Evolutionary conservation across 768 basidiomycete species (phyloP), one percentile per base, ranked within the genome.

Genomic region (Hypsizygus marmoreus): DNA sequence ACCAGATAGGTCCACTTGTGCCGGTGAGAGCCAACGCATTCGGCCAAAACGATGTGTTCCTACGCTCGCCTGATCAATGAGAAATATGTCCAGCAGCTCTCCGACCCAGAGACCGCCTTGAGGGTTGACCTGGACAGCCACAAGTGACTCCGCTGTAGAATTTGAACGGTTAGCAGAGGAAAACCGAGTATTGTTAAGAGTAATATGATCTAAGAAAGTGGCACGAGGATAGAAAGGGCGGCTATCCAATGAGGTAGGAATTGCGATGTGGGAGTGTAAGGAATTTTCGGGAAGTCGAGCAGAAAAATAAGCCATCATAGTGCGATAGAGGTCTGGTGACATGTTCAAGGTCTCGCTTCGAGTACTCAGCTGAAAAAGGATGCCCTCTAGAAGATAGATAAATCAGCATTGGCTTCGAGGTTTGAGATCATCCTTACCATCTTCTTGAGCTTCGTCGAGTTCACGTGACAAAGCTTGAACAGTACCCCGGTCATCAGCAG

Each of bases 401-500:
- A 9, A 8, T 13, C 10, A 7, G 29, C 19, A 22, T 38, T 6
- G n/a, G 36, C 4, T 40, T 24, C n/a, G 11, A 4, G 24, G n/a
- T n/a, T n/a, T n/a, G n/a, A n/a, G n/a, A n/a, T n/a, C n/a, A 40
- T 9, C 25, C 38, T 6, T 50, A 58, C 62, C 56, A 34, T 63
- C 57, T 34, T 34, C 34, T 1, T 47, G 41, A 5, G 40, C 54
- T 2, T 54, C 20, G 26, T 64, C 59, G 5, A 66, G 51, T 2
- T 64, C 57, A 4, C 54, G 22, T 16, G 40, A 29, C 6, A 41
- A 29, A 4, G 40, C 40, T 14, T 41, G 40, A 10, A 41, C 26
- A 10, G 61, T 66, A 4, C 64, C 55, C 1, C 51, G 49, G 25
- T 63, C 54, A 32, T 65, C 59, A 1, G 44, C 47, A 0, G 57